Base-by-base conservation (phyloP, 768 basidiomycete genomes). In the Podaxis sp. region DNA sequence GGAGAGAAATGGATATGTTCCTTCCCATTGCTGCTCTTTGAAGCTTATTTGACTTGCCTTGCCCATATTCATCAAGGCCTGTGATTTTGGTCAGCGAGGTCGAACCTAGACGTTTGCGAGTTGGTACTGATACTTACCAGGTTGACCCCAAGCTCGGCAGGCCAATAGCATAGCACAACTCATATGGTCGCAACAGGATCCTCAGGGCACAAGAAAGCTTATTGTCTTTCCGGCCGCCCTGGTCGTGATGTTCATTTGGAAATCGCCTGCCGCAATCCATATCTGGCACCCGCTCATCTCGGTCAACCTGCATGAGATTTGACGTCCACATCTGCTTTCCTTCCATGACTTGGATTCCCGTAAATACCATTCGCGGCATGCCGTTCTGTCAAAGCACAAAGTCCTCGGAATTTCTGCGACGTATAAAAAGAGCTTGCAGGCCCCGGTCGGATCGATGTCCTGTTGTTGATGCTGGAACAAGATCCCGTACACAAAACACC, bases 201-300 rank as follows among this genome's bases (percentile, higher is more conserved):
- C 17, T 27, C 49, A 29, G 37, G 50, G 38, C 13, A 24, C 37
- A 3, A n/a, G 40, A 19, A 22, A 46, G 55, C 27, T 58, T 59
- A 59, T 59, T 59, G 58, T 59, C 47, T 59, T 47, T 40, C 24
- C 19, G 12, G 17, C 33, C 58, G 17, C 22, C 40, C 40, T 59
- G 55, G 29, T 37, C n/a, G 22, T 50, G n/a, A 33, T 33, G 33
- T 8, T 43, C 15, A 19, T 43, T 9, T 50, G 49, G 49, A 27
- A 50, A 50, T 27, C 19, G 5, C 25, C 43, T 46, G 43, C 19
- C 17, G 3, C 43, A 46, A 46, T 46, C 43, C 43, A 46, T 46
- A n/a, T 46, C 43, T 46, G 19, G n/a, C 15, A 5, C 8, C 19
- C 43, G 19, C 7, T 19, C 43, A n/a, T 19, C 43, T 46, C 43